Conservation (phyloP, 202 grass and related monocot species). For the Setaria viridis region DNA sequence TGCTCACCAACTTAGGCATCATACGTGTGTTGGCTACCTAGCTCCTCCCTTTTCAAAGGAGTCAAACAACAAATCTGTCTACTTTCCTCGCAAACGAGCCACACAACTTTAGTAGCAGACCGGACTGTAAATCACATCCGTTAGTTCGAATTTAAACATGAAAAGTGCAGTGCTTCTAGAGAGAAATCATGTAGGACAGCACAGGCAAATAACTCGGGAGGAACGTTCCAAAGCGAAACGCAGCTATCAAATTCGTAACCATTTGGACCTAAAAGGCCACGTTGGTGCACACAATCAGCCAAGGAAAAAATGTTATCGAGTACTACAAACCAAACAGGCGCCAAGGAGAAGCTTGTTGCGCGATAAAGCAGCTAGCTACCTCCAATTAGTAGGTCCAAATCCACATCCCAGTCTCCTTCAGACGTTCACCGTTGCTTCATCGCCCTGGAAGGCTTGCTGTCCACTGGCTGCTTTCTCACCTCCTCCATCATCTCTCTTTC, state of each 20-base stretch:
- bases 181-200: background rate
- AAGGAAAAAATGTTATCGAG: background rate
- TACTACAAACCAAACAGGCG: conserved; percentile 32
- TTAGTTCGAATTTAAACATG: background rate
- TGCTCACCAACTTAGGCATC: conserved; percentile 54
- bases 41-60: background rate
- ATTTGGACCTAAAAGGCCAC: conserved; percentile 53
- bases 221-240: conserved; percentile 34
- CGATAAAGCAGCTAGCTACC: conserved; percentile 25
- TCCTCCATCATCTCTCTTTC: background rate
- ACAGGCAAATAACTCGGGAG: background rate
- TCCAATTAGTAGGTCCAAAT: conserved; percentile 22
- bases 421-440: conserved; percentile 21
- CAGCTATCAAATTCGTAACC: conserved; percentile 41
- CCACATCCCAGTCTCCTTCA: conserved; percentile 14
- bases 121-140: background rate
- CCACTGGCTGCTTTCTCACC: conserved; percentile 1
- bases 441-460: background rate
- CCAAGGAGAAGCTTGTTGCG: conserved; percentile 46
- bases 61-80: conserved; percentile 14
- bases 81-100: background rate
- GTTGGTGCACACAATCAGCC: background rate
- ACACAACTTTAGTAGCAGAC: background rate
- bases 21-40: conserved; percentile 47
- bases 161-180: background rate